These are phyloP conservation scores for Phycomyces blakesleeanus DNA, from an alignment of 192 early-diverging fungal species.

Conservation along the genomic window DNA sequence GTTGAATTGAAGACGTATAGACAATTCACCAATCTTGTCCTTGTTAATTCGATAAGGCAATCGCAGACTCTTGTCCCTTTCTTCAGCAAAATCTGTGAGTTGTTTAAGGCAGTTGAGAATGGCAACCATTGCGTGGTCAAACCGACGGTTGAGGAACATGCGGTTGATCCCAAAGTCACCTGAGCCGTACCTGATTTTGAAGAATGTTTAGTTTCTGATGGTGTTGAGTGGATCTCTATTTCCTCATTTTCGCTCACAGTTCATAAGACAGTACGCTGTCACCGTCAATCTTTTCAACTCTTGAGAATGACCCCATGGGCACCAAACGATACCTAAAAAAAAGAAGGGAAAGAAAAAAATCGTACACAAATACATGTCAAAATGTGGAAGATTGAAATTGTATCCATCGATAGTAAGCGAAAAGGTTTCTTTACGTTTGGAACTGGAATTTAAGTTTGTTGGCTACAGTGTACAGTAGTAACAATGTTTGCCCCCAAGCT, in stretches of 20 bases:
- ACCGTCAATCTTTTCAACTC: conserved; percentile 79
- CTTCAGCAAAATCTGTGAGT: conserved; percentile 76
- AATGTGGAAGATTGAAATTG: too few relatives aligned
- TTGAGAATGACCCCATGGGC: conserved; percentile 89
- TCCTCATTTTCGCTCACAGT: conserved; percentile 59
- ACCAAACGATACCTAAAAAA: conserved; percentile 68
- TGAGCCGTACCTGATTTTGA: conserved; percentile 81
- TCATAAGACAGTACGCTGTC: conserved; percentile 69
- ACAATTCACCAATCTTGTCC: conserved; percentile 82
- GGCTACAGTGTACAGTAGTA: conserved; percentile 85
- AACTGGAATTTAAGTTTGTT: conserved; percentile 82
- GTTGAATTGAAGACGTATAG: conserved; percentile 82
- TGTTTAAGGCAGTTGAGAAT: conserved; percentile 89
- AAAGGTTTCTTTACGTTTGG: conserved; percentile 47
- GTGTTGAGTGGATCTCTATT: too few relatives aligned
- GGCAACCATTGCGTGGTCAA: conserved; percentile 86
- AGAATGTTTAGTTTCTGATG: too few relatives aligned
- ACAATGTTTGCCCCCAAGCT: conserved; percentile 85
- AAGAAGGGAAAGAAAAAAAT: too few relatives aligned
- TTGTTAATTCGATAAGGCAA: conserved; percentile 80
- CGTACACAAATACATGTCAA: too few relatives aligned
- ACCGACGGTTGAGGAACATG: conserved; percentile 74
- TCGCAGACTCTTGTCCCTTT: conserved; percentile 66
- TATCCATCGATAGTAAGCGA: too few relatives aligned
- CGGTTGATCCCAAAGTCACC: conserved; percentile 74